Conservation (phyloP, 1,139 yeast species). For the Magnusiomyces fungicola region DNA sequence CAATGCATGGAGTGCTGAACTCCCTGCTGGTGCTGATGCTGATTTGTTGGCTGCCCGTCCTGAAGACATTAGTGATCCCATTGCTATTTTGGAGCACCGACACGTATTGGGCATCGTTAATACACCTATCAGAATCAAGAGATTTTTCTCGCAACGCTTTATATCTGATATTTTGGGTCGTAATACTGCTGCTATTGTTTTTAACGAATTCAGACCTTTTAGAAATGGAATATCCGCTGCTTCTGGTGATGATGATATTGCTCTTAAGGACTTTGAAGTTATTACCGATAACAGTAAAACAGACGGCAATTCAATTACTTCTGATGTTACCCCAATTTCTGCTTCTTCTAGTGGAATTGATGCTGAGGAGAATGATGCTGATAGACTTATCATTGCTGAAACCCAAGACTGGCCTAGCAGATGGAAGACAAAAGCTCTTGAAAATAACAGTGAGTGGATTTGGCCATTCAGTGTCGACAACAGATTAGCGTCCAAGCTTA, state of each 20-base stretch:
- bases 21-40: slow-evolving; percentile 57
- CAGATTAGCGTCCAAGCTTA: slow-evolving; percentile 50
- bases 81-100: slow-evolving; percentile 65
- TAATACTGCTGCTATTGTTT: slow-evolving; percentile 53
- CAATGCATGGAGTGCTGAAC: slow-evolving; percentile 26
- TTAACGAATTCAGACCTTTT: slow-evolving; percentile 48
- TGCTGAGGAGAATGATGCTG: slow-evolving; percentile 40
- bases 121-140: slow-evolving; percentile 66
- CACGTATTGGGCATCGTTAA: slow-evolving; percentile 71
- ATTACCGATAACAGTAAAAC: no score
- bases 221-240: neutral
- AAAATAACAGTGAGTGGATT: slow-evolving; percentile 81
- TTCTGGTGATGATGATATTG: neutral
- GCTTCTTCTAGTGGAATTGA: slow-evolving; percentile 28
- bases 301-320: neutral
- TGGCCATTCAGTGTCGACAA: slow-evolving; percentile 66
- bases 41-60: slow-evolving; percentile 24
- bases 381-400: slow-evolving; percentile 63
- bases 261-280: no score
- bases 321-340: neutral
- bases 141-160: slow-evolving; percentile 67
- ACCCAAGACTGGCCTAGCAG: slow-evolving; percentile 72
- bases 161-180: slow-evolving; percentile 67
- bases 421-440: slow-evolving; percentile 71
- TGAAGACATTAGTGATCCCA: slow-evolving; percentile 41